Evolutionary conservation across 371 early-diverging fungal species (phyloP).

Genomic region (Smittium mucronatum): DNA sequence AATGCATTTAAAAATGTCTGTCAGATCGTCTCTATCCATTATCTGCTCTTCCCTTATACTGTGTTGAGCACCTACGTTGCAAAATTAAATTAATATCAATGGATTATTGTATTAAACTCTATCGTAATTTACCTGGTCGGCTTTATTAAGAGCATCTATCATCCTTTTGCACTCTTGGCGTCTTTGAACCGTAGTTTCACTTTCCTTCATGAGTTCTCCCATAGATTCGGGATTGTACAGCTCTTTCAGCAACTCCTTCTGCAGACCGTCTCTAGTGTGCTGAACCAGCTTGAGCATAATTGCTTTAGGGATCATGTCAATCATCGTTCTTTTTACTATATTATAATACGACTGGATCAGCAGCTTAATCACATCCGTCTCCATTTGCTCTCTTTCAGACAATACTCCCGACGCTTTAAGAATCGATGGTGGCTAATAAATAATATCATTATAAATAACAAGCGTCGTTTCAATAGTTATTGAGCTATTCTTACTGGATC

Average conservation of each 20-base stretch:
- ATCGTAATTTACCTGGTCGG: slow-evolving; percentile 87
- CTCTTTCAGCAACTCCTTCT: slow-evolving; percentile 88
- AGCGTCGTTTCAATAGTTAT: slow-evolving; percentile 53
- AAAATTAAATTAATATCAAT: no score
- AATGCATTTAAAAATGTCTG: no score
- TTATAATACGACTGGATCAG: slow-evolving; percentile 91
- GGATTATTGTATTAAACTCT: no score
- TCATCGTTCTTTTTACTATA: slow-evolving; percentile 93
- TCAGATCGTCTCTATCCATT: neutral
- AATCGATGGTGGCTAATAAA: slow-evolving; percentile 63
- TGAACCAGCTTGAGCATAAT: slow-evolving; percentile 95
- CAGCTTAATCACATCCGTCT: slow-evolving; percentile 96
- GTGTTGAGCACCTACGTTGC: no score
- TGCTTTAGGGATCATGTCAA: slow-evolving; percentile 98
- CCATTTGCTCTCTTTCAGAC: slow-evolving; percentile 91
- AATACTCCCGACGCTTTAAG: slow-evolving; percentile 88
- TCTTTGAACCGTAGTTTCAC: slow-evolving; percentile 76
- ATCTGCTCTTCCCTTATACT: no score
- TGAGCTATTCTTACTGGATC: slow-evolving; percentile 55
- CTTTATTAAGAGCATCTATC: slow-evolving; percentile 90
- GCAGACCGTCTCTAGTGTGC: slow-evolving; percentile 82
- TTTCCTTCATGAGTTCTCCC: slow-evolving; percentile 87
- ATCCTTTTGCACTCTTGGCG: slow-evolving; percentile 94
- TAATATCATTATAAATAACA: neutral
- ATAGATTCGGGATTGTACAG: slow-evolving; percentile 88